Conservation (phyloP, 495 filamentous ascomycete species). For the Pyronema omphalodes region DNA sequence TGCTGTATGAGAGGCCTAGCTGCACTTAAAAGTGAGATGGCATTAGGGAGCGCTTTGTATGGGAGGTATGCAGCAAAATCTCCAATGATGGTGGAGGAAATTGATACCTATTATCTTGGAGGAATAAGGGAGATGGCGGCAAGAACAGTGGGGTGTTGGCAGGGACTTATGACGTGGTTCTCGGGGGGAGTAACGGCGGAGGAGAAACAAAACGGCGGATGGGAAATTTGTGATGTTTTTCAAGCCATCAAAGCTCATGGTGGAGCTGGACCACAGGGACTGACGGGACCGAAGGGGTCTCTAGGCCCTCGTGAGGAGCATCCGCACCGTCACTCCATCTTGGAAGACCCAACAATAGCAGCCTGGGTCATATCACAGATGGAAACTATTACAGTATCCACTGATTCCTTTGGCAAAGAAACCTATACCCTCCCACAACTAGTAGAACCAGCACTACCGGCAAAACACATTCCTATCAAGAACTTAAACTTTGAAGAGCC, state of each 20-base stretch:
- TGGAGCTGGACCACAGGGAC: conserved; percentile 8
- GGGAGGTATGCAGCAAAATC: conserved; percentile 9
- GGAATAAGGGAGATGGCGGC: conserved; percentile 21
- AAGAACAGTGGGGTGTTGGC: conserved; percentile 20
- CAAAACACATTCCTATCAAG: not conserved
- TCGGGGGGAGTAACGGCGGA: conserved; percentile 11
- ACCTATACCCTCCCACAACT: conserved; percentile 11
- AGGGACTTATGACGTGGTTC: conserved; percentile 19
- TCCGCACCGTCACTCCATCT: not conserved
- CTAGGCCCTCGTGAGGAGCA: not conserved
- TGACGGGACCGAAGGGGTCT: not conserved
- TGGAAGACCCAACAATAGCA: not conserved
- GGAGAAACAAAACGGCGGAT: conserved; percentile 15
- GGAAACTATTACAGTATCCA: conserved; percentile 4
- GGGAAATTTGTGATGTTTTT: conserved; percentile 23
- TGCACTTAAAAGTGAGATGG: conserved; percentile 15
- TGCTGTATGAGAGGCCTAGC: conserved; percentile 18
- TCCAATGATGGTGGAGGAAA: conserved; percentile 15
- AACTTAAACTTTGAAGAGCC: conserved; percentile 6
- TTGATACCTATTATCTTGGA: conserved; percentile 21
- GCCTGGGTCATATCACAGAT: not conserved
- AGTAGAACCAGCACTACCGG: not conserved
- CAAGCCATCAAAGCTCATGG: conserved; percentile 18
- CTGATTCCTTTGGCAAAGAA: conserved; percentile 15
- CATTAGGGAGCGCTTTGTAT: not conserved